phyloP scores from a whole-genome alignment of 805 yeast genomes.

The Wickerhamiella qilinensis region DNA sequence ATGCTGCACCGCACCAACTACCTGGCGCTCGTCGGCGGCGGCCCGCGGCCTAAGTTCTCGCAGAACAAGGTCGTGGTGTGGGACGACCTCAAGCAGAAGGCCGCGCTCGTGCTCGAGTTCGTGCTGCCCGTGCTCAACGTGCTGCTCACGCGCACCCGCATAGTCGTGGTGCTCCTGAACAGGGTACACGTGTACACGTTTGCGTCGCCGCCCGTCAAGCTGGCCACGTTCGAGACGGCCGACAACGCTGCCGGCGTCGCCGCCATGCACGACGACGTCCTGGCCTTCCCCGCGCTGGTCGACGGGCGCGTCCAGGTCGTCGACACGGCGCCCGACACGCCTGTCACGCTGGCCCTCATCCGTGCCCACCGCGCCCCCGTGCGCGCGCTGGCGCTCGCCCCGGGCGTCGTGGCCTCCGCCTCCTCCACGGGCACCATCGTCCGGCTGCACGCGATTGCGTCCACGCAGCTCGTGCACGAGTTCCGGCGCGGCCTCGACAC shows the following conservation, averaged over 20 bases:
- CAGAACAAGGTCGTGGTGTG: conserved; percentile 69
- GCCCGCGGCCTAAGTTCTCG: conserved; percentile 61
- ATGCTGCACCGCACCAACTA: conserved; percentile 89
- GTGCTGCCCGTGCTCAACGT: conserved; percentile 60
- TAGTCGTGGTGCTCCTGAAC: conserved; percentile 53
- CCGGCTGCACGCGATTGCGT: conserved; percentile 51
- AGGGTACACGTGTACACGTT: conserved; percentile 66
- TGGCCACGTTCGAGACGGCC: conserved; percentile 48
- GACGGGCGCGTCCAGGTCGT: conserved; percentile 70
- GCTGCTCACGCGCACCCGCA: conserved; percentile 54
- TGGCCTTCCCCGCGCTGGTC: conserved; percentile 66
- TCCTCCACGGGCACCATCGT: conserved; percentile 71
- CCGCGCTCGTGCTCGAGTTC: conserved; percentile 60
- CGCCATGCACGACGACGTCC: conserved; percentile 34
- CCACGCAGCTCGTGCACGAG: conserved; percentile 59
- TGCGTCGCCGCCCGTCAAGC: conserved; percentile 56
- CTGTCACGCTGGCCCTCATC: conserved; percentile 48
- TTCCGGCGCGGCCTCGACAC: conserved; percentile 82
- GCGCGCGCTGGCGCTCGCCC: conserved; percentile 46
- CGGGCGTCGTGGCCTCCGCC: conserved; percentile 62
- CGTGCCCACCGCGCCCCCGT: conserved; percentile 62
- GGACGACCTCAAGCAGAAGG: conserved; percentile 75
- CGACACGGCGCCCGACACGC: conserved; percentile 43
- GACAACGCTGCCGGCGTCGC: conserved; percentile 50
- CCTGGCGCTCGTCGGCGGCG: conserved; percentile 82